These are phyloP conservation scores for Dictyostelium capitatum DNA, from an alignment of 78 protist genomes.

Conservation along the genomic window DNA sequence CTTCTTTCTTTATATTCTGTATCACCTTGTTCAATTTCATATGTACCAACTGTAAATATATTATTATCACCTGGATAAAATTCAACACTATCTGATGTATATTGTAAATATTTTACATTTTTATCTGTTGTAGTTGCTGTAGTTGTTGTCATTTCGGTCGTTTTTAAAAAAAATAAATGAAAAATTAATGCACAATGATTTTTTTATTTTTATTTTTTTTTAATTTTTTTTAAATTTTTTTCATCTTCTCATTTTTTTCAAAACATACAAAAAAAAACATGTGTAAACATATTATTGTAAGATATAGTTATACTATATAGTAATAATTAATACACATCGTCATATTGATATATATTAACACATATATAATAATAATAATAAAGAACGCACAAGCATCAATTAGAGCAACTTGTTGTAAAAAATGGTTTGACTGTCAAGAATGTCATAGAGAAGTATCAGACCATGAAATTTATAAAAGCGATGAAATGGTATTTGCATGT, in stretches of 20 bases:
- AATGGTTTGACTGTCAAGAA: constrained; percentile 93
- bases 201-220: not conserved
- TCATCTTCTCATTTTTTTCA: not conserved
- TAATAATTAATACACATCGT: too few species aligned
- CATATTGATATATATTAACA: not conserved
- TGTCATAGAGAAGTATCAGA: constrained; percentile 90
- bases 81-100: constrained; percentile 81
- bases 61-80: constrained; percentile 56
- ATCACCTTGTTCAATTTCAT: constrained; percentile 70
- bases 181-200: not conserved
- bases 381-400: constrained; percentile 90
- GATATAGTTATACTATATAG: not conserved
- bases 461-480: constrained; percentile 76
- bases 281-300: constrained; percentile 80
- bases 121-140: not conserved
- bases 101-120: constrained; percentile 20
- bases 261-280: not conserved
- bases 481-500: constrained; percentile 90
- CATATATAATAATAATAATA: not conserved
- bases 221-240: not conserved
- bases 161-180: not conserved
- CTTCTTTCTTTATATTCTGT: constrained; percentile 68
- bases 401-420: constrained; percentile 91
- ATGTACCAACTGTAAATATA: constrained; percentile 60
- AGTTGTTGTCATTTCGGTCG: not conserved